Percentiles rank a stretch among this genome's conserved stretches.
These are phyloP conservation scores for Infundibulicybe gibba DNA, from an alignment of 768 basidiomycete species.

Conservation along the genomic window DNA sequence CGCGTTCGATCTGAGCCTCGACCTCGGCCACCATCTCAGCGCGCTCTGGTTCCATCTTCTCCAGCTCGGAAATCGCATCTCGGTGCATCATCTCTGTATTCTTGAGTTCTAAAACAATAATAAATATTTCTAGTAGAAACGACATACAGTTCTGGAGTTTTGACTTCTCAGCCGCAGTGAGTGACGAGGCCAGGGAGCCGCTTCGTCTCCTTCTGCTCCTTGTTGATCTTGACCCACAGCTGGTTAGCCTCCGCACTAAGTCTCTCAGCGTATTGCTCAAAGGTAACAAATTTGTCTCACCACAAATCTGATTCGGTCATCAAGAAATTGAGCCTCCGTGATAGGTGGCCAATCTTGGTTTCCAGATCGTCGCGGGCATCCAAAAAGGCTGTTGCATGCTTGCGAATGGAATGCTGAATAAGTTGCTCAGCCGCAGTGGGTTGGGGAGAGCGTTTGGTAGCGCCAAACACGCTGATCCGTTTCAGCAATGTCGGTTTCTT, in stretches of 20 bases:
- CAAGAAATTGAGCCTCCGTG: constrained; percentile 82
- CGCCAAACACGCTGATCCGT: constrained; percentile 75
- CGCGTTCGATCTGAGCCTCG: constrained; percentile 86
- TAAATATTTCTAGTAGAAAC: constrained; percentile 3
- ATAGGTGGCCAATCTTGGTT: constrained; percentile 87
- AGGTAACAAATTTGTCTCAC: constrained; percentile 92
- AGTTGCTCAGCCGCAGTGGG: constrained; percentile 79
- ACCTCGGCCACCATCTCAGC: constrained; percentile 92
- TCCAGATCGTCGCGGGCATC: constrained; percentile 93
- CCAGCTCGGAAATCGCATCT: constrained; percentile 77
- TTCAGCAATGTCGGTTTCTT: constrained; percentile 89
- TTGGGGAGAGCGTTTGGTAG: constrained; percentile 67
- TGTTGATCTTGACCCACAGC: constrained; percentile 82
- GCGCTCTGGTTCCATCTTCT: constrained; percentile 82
- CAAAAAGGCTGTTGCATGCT: constrained; percentile 91
- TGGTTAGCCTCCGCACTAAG: constrained; percentile 85
- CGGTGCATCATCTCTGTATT: constrained; percentile 82
- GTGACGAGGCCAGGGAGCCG: constrained; percentile 75
- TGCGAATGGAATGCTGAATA: constrained; percentile 85
- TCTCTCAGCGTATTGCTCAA: constrained; percentile 92
- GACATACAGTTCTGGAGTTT: constrained; percentile 76
- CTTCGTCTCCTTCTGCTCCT: constrained; percentile 87
- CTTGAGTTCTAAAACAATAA: constrained; percentile 52
- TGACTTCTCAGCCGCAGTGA: constrained; percentile 75
- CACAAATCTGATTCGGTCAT: constrained; percentile 90